Conservation (phyloP, 495 filamentous ascomycete genomes). For the Tetracladium marchalianum region DNA sequence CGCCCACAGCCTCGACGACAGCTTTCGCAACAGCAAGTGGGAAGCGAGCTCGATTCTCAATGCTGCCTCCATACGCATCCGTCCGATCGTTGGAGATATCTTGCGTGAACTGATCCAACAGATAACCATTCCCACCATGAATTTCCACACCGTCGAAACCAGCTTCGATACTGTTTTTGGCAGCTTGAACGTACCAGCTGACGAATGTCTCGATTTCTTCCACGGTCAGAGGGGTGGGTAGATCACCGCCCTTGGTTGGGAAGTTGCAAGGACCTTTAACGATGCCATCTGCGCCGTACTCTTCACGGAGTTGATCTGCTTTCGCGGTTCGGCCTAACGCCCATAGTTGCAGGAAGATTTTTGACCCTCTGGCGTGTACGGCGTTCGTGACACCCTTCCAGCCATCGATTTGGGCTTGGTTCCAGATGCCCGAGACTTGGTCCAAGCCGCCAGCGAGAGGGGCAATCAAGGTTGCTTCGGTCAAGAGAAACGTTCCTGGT, state of each 20-base stretch:
- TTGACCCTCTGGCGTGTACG: slow-evolving; percentile 54
- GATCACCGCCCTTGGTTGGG: slow-evolving; percentile 25
- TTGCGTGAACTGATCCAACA: slow-evolving; percentile 67
- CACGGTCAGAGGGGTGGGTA: slow-evolving; percentile 39
- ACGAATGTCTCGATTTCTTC: slow-evolving; percentile 50
- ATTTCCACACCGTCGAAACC: slow-evolving; percentile 75
- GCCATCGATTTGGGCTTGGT: slow-evolving; percentile 43
- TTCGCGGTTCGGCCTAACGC: slow-evolving; percentile 50
- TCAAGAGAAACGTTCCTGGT: slow-evolving; percentile 53
- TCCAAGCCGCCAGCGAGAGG: slow-evolving; percentile 37
- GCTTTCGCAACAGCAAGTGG: slow-evolving; percentile 53
- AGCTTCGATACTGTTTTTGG: slow-evolving; percentile 52
- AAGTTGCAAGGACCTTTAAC: slow-evolving; percentile 41
- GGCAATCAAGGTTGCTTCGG: slow-evolving; percentile 57
- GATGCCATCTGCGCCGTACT: slow-evolving; percentile 22
- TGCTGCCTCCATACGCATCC: slow-evolving; percentile 59
- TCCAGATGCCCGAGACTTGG: slow-evolving; percentile 57
- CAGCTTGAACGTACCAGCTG: slow-evolving; percentile 46
- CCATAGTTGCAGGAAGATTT: slow-evolving; percentile 62
- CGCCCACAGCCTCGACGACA: slow-evolving; percentile 53
- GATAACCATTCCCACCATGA: slow-evolving; percentile 65
- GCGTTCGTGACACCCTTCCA: slow-evolving; percentile 56
- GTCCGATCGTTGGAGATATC: slow-evolving; percentile 51
- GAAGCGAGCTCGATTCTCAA: slow-evolving; percentile 61
- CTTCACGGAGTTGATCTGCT: slow-evolving; percentile 26